Base-by-base conservation (phyloP, 257 asterid genomes). In the Rehmannia glutinosa region DNA sequence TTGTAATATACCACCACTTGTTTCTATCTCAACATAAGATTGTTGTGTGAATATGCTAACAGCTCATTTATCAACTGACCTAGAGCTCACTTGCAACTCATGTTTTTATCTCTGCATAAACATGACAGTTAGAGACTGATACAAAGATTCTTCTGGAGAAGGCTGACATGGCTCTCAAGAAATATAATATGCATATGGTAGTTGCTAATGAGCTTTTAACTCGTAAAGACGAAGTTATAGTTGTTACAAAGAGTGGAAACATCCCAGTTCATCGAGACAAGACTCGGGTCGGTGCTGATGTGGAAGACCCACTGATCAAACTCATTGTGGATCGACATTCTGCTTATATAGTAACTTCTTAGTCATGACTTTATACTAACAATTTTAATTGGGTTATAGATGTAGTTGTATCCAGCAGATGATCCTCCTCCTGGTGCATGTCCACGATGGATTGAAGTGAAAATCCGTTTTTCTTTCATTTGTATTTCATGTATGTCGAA, bases 121-220 rank as follows among this genome's bases (percentile, higher is more conserved):
- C 17, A 17, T 58, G 11, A 51, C 88, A 90, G 93, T 80, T 90
- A 38, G 98, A n/a, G n/a, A n/a, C n/a, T n/a, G n/a, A n/a, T n/a
- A n/a, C n/a, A n/a, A n/a, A n/a, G n/a, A n/a, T n/a, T 90, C 88
- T 90, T 96, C 1, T 97, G 52, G 90, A 77, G 56, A 92, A 90
- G 83, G 98, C 96, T 30, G 75, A 69, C 62, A 71, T 46, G 83
- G 98, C 97, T 17, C 92, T 92, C 16, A 77, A 64, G 47, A 90
- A 77, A 85, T 83, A 90, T 65, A 61, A 84, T 27, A 84, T 92
- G 86, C 87, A 92, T 72, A 77, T 90, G 95, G 97, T 92, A 41
- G 83, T 92, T 3, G 97, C 98, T 11, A 92, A 92, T 36, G 96
- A 92, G 84, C 96, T 92, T 64, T 73, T 78, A 41, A 90, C 95